Evolutionary conservation across 1,284 basidiomycete species (phyloP), one percentile per base, ranked within the genome.

Genomic region (Ganoderma meredithae): DNA sequence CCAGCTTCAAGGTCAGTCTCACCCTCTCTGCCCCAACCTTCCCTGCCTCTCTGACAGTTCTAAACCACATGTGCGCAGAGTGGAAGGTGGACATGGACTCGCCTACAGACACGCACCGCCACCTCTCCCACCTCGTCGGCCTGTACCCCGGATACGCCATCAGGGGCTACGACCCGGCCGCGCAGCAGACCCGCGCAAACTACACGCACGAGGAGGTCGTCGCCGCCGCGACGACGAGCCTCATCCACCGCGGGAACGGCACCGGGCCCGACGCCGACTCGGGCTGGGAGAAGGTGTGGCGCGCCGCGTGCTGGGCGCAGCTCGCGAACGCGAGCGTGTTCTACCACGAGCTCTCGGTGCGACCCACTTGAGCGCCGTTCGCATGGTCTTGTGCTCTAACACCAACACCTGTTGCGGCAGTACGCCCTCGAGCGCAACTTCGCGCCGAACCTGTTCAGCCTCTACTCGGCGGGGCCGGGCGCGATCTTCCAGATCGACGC

Each of bases 251-350:
- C 66, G 91, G 92, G 2, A 86, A 90, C 66, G 91, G 91, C 1
- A 91, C 87, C 0, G 91, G 88, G 0, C 85, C 88, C 12, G 91
- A 93, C 76, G 91, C 85, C 0, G 88, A 93, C 78, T 79, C 90
- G 2, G 91, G 91, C 8, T 93, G 92, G 92, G 91, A 90, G 80
- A 93, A 93, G 75, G 84, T 86, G 25, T 92, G 90, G 91, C 84
- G 91, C 63, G 90, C 91, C 3, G 91, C 90, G 8, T 79, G 80
- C 17, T 93, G 91, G 90, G 91, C 92, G 15, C 90, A 93, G 74
- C 82, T 93, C 1, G 82, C 81, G 33, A 85, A 92, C 68, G 81
- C 83, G 31, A 79, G 76, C n/a, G 81, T 82, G 68, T 93, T 89
- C 75, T 93, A 93, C 76, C 85, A 87, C 66, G 83, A 85, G 62